These are phyloP conservation scores for Elsinoe australis DNA, from an alignment of 2,329 filamentous ascomycete species.

Conservation along the genomic window DNA sequence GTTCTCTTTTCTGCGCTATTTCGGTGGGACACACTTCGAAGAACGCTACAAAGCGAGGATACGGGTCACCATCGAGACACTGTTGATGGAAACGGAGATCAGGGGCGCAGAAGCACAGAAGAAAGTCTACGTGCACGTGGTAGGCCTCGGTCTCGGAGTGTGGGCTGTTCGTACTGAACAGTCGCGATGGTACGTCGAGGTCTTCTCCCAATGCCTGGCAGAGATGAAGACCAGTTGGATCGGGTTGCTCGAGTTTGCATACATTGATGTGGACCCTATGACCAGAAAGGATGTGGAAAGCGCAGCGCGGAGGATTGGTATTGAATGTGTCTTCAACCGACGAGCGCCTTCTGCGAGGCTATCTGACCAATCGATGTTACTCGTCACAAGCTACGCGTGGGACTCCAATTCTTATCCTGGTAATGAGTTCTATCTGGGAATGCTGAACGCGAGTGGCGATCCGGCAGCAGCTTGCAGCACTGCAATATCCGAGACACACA, in stretches of 20 bases:
- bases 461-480: slow-evolving; percentile 31
- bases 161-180: slow-evolving; percentile 25
- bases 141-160: slow-evolving; percentile 30
- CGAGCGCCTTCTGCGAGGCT: slow-evolving; percentile 28
- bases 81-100: slow-evolving; percentile 27
- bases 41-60: slow-evolving; percentile 25
- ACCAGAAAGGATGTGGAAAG: slow-evolving; percentile 15
- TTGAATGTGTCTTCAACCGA: slow-evolving; percentile 26
- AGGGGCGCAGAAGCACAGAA: slow-evolving; percentile 22
- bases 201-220: slow-evolving; percentile 23
- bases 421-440: slow-evolving; percentile 31
- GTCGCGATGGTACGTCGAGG: slow-evolving; percentile 24
- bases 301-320: slow-evolving; percentile 19
- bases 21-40: slow-evolving; percentile 8
- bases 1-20: neutral
- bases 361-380: slow-evolving; percentile 20
- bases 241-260: slow-evolving; percentile 28
- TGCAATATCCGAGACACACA: slow-evolving; percentile 30
- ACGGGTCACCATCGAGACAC: slow-evolving; percentile 26
- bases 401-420: slow-evolving; percentile 31
- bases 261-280: slow-evolving; percentile 21
- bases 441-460: slow-evolving; percentile 26
- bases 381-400: slow-evolving; percentile 31
- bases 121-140: slow-evolving; percentile 27
- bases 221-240: slow-evolving; percentile 22